A percentile compares a stretch with the other conserved stretches of the same genome.
phyloP scores from a whole-genome alignment of 140 eudicot species.

The Stevia rebaudiana region DNA sequence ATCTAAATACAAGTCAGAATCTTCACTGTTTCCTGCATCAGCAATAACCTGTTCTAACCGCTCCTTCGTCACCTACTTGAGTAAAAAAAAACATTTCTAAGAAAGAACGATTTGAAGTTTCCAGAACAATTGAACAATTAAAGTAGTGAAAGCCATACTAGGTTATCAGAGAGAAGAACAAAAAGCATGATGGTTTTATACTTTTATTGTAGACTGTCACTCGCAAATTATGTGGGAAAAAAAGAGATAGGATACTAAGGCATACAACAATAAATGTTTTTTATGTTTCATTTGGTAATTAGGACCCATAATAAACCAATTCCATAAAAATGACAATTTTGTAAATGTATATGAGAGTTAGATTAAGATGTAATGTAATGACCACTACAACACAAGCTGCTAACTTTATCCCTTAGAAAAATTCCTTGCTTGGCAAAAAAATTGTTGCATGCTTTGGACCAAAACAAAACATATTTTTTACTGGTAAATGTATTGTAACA shows the following conservation, averaged over 20 bases:
- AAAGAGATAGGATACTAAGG: not conserved
- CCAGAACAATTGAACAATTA: not conserved
- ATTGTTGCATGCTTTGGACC: too few species aligned
- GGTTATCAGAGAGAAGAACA: not conserved
- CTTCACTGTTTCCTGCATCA: conserved; percentile 62
- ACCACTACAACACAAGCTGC: too few species aligned
- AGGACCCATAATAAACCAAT: too few species aligned
- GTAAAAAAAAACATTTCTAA: conserved; percentile 26
- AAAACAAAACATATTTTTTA: too few species aligned
- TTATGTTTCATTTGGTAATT: not conserved
- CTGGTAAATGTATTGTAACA: too few species aligned
- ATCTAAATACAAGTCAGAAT: conserved; percentile 47
- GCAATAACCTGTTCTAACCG: conserved; percentile 77
- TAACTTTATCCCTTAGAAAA: too few species aligned
- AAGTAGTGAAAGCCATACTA: conserved; percentile 6
- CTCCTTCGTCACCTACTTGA: conserved; percentile 69
- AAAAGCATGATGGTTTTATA: not conserved
- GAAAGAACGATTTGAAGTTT: conserved; percentile 16
- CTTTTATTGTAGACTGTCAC: too few species aligned
- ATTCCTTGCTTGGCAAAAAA: too few species aligned
- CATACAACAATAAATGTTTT: not conserved
- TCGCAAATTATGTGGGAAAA: not conserved
- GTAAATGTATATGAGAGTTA: too few species aligned
- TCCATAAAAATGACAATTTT: too few species aligned
- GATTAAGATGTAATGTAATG: too few species aligned